These are phyloP conservation scores for Dryadomyces quercus-mongolicae DNA, from an alignment of 2,329 filamentous ascomycete genomes.

Conservation along the genomic window DNA sequence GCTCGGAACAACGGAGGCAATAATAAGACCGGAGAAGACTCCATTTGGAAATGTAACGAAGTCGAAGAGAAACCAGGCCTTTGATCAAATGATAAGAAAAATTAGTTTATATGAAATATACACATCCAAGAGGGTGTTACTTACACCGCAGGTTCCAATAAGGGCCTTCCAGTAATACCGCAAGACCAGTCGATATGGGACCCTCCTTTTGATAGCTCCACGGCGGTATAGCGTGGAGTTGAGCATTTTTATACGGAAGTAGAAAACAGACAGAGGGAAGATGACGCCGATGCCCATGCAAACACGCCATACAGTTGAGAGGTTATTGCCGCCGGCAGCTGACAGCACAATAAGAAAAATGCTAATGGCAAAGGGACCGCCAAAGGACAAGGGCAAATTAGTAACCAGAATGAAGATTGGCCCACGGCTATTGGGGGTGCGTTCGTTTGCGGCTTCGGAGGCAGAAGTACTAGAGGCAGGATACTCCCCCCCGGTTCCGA, in stretches of 20 bases:
- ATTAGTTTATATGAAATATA: neutral
- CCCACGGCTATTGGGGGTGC: conserved; percentile 19
- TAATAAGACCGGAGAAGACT: conserved; percentile 42
- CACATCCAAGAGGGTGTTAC: neutral
- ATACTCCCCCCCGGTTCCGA: conserved; percentile 39
- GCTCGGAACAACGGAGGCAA: conserved; percentile 18
- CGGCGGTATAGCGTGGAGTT: conserved; percentile 33
- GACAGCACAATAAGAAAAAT: conserved; percentile 38
- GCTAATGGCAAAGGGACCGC: conserved; percentile 36
- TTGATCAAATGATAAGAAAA: conserved; percentile 6
- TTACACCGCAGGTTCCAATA: conserved; percentile 32
- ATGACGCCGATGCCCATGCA: conserved; percentile 37
- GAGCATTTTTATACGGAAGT: conserved; percentile 38
- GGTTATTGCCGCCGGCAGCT: conserved; percentile 26
- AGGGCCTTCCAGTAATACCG: conserved; percentile 33
- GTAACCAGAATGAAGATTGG: conserved; percentile 45
- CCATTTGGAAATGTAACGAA: conserved; percentile 43
- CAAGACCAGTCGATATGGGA: neutral
- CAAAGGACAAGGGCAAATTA: conserved; percentile 34
- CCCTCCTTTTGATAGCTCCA: neutral
- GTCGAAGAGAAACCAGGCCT: conserved; percentile 42
- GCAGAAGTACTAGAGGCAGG: conserved; percentile 37
- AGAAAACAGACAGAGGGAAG: conserved; percentile 37
- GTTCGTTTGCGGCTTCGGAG: conserved; percentile 41
- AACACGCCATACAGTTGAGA: conserved; percentile 35